Evolutionary conservation across 2,329 filamentous ascomycete species (phyloP).

Genomic region (Pseudogymnoascus sp.): DNA sequence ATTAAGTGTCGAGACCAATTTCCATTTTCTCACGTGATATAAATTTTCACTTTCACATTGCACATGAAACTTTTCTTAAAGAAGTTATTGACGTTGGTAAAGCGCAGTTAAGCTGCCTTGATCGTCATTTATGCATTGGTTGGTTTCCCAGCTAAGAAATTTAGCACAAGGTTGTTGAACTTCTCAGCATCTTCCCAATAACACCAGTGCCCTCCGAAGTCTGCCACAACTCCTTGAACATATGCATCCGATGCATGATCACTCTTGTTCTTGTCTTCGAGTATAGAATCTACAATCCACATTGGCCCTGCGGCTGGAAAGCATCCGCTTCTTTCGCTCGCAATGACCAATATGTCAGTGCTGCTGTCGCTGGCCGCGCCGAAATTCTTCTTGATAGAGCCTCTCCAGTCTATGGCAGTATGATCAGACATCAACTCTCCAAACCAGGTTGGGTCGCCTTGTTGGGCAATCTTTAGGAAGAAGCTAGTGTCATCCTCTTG

Average conservation of each 20-base stretch:
- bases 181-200: slow-evolving; percentile 29
- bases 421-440: slow-evolving; percentile 32
- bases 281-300: slow-evolving; percentile 27
- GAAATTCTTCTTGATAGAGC: slow-evolving; percentile 24
- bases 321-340: slow-evolving; percentile 30
- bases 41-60: background rate
- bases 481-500: slow-evolving; percentile 24
- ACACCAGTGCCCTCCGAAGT: slow-evolving; percentile 32
- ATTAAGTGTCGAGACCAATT: background rate
- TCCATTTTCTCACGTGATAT: background rate
- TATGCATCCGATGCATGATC: slow-evolving; percentile 16
- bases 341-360: slow-evolving; percentile 27
- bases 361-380: slow-evolving; percentile 18
- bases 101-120: background rate
- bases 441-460: slow-evolving; percentile 26
- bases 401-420: slow-evolving; percentile 29
- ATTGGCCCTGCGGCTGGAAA: slow-evolving; percentile 28
- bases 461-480: slow-evolving; percentile 28
- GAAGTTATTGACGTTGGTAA: background rate
- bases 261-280: slow-evolving; percentile 14
- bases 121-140: background rate
- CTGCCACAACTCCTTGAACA: slow-evolving; percentile 21
- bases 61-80: background rate
- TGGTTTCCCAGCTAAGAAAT: slow-evolving; percentile 19
- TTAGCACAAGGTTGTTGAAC: slow-evolving; percentile 24